Percentiles rank a stretch among this genome's conserved stretches.
phyloP scores from a whole-genome alignment of 169 alveolate species.

The Neospora caninum region DNA sequence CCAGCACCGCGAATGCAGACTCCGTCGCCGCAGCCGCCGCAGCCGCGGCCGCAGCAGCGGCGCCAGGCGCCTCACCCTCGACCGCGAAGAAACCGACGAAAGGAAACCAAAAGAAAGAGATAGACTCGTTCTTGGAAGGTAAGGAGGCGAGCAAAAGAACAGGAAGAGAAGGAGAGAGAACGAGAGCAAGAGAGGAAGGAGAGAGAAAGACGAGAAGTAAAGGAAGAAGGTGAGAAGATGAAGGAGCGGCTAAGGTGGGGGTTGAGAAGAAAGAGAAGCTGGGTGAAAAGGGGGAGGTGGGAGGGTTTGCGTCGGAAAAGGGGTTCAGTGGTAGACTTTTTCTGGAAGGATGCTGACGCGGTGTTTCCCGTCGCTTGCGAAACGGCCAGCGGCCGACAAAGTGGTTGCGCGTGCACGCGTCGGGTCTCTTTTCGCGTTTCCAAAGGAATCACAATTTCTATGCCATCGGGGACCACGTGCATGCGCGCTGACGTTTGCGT shows the following conservation, averaged over 20 bases:
- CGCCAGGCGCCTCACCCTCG: conserved; percentile 43
- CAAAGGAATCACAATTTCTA: no score
- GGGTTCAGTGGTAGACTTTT: no score
- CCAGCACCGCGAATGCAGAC: not conserved
- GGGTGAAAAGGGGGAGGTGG: not conserved
- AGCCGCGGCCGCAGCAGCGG: conserved; percentile 65
- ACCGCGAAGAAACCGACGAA: conserved; percentile 55
- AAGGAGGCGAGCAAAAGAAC: not conserved
- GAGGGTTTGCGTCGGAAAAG: no score
- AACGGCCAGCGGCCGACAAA: no score
- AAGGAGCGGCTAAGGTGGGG: no score
- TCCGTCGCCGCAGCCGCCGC: conserved; percentile 59
- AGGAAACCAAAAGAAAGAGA: conserved; percentile 70
- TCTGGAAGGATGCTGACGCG: no score
- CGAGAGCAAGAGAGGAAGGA: not conserved
- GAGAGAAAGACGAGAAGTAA: not conserved
- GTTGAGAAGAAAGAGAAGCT: conserved; percentile 47
- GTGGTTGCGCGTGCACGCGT: no score
- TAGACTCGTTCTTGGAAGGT: conserved; percentile 81
- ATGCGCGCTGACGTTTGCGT: not conserved
- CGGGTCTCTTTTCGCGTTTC: no score
- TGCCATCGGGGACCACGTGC: not conserved
- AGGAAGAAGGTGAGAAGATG: no score
- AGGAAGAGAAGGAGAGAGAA: not conserved
- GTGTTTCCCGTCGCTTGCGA: no score